Evolutionary conservation across 139 green algal genomes (phyloP), one percentile per base, ranked within the genome.

Genomic region (Volvox africanus): DNA sequence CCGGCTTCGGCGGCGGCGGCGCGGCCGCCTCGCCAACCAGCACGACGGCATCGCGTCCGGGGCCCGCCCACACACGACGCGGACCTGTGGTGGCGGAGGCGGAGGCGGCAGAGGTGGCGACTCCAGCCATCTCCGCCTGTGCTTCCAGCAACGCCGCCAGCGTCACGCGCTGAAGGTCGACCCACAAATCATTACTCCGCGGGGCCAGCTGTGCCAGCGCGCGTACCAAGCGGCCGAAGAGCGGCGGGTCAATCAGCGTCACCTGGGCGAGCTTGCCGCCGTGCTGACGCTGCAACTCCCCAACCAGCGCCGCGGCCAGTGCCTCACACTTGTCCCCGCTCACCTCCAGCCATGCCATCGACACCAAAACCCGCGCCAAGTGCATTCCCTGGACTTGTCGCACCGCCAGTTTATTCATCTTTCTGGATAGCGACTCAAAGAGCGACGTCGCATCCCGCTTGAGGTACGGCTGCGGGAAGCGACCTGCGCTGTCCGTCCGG

Each of bases 161-260:
- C 30, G 71, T 73, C 30, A 90, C 50, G 5, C 86, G 86, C 86
- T 90, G 86, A 50, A 90, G 86, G 22, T 83, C 86, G n/a, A 83
- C 50, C 86, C 86, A 90, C 86, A 90, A 44, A 32, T 17, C 35
- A 21, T 44, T 55, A 50, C 82, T 12, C 9, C 50, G 30, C 5
- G 86, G 86, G 2, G 13, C 19, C 35, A 90, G 86, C 71, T 75
- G n/a, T 32, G 86, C 86, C 50, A 90, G 71, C 11, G 86, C 86
- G 0, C 71, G 71, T 22, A 90, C 50, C n/a, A 76, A 21, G 3
- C 86, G 71, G 26, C 36, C 86, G 50, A 77, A 90, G 30, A 90
- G 73, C 86, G 44, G 18, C 30, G 86, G 86, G 1, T 90, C 86
- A 21, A 76, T 1, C 50, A n/a, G 21, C 30, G 86, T 69, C 19